Evolutionary conservation across 331 rosid genomes (phyloP), one percentile per base, ranked within the genome.

Genomic region (Phaseolus coccineus): DNA sequence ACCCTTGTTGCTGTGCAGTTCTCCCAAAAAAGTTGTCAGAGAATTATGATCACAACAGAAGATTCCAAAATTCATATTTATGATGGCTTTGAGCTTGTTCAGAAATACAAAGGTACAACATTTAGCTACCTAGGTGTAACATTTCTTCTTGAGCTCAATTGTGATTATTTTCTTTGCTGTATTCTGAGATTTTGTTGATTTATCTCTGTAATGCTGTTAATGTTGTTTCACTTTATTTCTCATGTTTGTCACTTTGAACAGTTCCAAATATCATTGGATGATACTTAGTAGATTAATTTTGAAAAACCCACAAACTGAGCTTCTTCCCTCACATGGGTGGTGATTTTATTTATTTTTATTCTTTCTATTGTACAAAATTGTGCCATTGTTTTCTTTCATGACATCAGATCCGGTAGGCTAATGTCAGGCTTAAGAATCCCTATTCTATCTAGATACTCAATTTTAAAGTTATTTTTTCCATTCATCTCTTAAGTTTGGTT

Each of bases 1-100:
- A 5, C 31, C 42, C 74, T 69, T 73, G 46, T 27, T 71, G 80
- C 47, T 14, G n/a, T 85, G 86, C 91, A 94, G 98, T 94, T 91
- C 83, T 91, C 84, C 33, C 81, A 73, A 61, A 89, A 88, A 57
- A 84, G 80, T 42, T 30, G 53, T 63, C 80, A 72, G 22, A 88
- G 90, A 80, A 87, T 91, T 55, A 81, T 94, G 95, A 84, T 94
- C 81, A 81, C 97, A 48, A 88, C 96, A 40, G 97, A 89, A 87
- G 97, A 94, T 86, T 91, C 94, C 3, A 92, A 91, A 88, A 76
- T 94, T 62, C 84, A 91, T 22, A 67, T 94, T 65, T 86, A 89
- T 25, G 94, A 94, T 69, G 94, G 97, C n/a, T 69, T 50, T 55
- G 87, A 92, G 72, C 82, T 90, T 39, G 61, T 87, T 81, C 85